Base-by-base conservation (phyloP, 2,329 filamentous ascomycete genomes). In the Knoxdaviesia proteae region DNA sequence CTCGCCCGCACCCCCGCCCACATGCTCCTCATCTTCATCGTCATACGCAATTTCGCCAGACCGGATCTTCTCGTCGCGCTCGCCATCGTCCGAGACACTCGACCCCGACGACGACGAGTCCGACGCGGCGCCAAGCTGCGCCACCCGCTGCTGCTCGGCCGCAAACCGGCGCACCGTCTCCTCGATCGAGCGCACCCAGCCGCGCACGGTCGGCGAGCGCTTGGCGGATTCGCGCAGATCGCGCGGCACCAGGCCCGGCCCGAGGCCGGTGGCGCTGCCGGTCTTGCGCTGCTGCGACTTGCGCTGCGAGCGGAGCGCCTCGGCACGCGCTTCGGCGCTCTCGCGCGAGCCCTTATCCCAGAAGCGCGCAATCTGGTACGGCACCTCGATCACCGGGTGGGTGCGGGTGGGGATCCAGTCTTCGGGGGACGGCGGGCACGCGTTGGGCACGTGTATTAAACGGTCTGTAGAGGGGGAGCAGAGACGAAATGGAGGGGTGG, bases 321-420 rank as follows among this genome's bases (percentile, higher is more conserved):
- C 53, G 31, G 57, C 61, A 53, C 63, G 63, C 29, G 64, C 60
- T 46, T 71, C 67, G 46, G 65, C 65, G 48, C 61, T 65, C 50
- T 71, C 58, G 30, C 66, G 65, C n/a, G 57, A 53, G 43, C 64
- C 59, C 44, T 56, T 56, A 52, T 94, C 86, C 84, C 86, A 94
- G 48, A 84, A 72, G 10, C 80, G 74, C 2, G 88, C 88, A 44
- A 94, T 68, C 54, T 88, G 86, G 63, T 96, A 96, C 0, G 87
- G 90, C 10, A 94, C 76, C 46, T 71, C 64, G 52, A 80, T 77
- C 41, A 84, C 71, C 5, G 77, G 78, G 58, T 94, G 74, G 9
- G 87, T 90, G 3, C 88, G 84, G 38, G 72, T 76, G 40, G 88
- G 71, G 51, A 80, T 71, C 79, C 82, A 94, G 61, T 98, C 90